Conservation (phyloP, 1,284 basidiomycete genomes). For the Amylostereum chailletii region DNA sequence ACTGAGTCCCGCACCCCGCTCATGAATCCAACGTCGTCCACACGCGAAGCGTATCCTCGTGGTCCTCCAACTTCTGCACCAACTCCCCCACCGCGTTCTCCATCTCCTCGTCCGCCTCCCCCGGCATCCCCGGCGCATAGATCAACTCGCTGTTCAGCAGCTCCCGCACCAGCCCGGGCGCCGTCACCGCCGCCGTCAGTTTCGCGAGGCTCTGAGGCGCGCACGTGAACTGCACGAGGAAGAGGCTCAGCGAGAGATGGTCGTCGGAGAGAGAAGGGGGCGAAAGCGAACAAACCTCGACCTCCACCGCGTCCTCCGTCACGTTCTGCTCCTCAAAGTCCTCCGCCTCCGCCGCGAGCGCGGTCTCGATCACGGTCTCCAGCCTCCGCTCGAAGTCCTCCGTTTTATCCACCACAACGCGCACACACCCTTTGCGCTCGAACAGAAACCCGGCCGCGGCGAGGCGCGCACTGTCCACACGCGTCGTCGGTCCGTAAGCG, state of each 20-base stretch:
- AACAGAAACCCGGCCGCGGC: conserved; percentile 77
- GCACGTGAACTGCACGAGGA: conserved; percentile 42
- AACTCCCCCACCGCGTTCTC: conserved; percentile 34
- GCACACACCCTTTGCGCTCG: conserved; percentile 57
- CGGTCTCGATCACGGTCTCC: conserved; percentile 43
- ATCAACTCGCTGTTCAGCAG: conserved; percentile 48
- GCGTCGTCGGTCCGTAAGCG: not conserved
- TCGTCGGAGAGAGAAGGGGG: not conserved
- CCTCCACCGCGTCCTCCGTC: conserved; percentile 24
- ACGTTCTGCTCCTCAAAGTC: conserved; percentile 39
- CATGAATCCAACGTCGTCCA: conserved; percentile 42
- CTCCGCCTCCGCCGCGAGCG: conserved; percentile 41
- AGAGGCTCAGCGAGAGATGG: conserved; percentile 2
- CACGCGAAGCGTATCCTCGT: conserved; percentile 56
- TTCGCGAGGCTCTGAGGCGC: conserved; percentile 36
- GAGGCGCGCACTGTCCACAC: conserved; percentile 46
- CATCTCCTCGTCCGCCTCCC: conserved; percentile 29
- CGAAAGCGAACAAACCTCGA: conserved; percentile 30
- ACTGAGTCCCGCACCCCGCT: not conserved
- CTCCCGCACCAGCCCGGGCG: conserved; percentile 27
- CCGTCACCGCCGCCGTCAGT: conserved; percentile 33
- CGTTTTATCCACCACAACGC: conserved; percentile 38
- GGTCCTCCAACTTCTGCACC: conserved; percentile 47
- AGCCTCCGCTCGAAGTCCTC: conserved; percentile 35
- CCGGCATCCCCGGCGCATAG: conserved; percentile 42